These are phyloP conservation scores for Tylopilus rubrobrunneus DNA, from an alignment of 768 basidiomycete species.

Conservation along the genomic window DNA sequence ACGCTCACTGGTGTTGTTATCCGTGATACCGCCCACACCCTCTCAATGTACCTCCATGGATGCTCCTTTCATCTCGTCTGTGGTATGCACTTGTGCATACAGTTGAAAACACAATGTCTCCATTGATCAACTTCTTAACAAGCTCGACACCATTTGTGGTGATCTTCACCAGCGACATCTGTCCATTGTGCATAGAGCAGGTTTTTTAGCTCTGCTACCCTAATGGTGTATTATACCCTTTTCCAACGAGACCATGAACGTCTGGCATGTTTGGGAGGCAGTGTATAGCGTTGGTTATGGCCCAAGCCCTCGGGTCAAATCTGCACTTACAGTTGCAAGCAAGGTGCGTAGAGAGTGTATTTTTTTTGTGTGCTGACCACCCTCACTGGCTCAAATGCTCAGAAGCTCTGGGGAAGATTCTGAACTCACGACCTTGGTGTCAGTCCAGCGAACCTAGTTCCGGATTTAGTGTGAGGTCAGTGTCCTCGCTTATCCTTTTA, in stretches of 20 bases:
- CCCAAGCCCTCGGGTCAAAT: conserved; percentile 8
- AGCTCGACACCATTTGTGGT: conserved; percentile 52
- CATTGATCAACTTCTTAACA: conserved; percentile 59
- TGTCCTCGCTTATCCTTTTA: neutral
- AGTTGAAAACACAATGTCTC: conserved; percentile 59
- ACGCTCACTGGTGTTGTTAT: too few species aligned
- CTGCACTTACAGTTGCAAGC: conserved; percentile 9
- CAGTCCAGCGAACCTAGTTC: conserved; percentile 5
- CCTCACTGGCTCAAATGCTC: conserved; percentile 22
- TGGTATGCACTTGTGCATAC: conserved; percentile 75
- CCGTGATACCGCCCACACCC: too few species aligned
- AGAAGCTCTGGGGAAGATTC: conserved; percentile 14
- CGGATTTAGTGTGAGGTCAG: conserved; percentile 18
- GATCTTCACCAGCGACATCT: conserved; percentile 48
- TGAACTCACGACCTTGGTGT: conserved; percentile 20
- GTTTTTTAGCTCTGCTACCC: conserved; percentile 28
- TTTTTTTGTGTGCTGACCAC: conserved; percentile 4
- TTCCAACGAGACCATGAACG: conserved; percentile 44
- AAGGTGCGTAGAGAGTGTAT: conserved; percentile 19
- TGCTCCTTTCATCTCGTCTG: conserved; percentile 73
- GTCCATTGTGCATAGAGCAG: conserved; percentile 46
- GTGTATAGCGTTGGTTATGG: conserved; percentile 11
- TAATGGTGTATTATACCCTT: conserved; percentile 55
- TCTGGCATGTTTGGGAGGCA: conserved; percentile 37
- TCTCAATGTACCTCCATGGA: conserved; percentile 44